phyloP scores from a whole-genome alignment of 306 rosid species.

The Dalbergia cultrata region DNA sequence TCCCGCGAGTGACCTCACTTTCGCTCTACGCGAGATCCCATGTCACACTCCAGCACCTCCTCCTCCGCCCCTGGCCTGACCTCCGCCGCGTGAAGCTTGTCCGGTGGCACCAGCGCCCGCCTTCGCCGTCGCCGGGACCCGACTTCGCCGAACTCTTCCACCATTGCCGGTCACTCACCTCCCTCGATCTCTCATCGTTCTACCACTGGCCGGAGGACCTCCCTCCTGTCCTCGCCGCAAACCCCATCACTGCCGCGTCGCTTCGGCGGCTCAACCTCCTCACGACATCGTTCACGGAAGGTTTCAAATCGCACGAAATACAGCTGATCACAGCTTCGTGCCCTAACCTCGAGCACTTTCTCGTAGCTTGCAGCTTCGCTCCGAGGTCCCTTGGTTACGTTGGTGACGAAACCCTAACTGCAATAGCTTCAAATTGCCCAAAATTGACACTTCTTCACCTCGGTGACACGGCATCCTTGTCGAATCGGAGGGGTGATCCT shows the following conservation, averaged over 20 bases:
- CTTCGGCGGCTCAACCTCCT: constrained; percentile 73
- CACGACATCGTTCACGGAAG: constrained; percentile 73
- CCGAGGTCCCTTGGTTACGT: constrained; percentile 81
- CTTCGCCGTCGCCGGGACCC: constrained; percentile 50
- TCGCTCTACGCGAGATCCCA: constrained; percentile 76
- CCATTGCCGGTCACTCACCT: constrained; percentile 62
- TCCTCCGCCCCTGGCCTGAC: constrained; percentile 65
- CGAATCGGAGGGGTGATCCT: constrained; percentile 66
- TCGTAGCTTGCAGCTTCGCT: constrained; percentile 80
- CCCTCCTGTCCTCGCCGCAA: constrained; percentile 68
- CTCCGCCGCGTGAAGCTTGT: constrained; percentile 77
- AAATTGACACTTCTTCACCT: constrained; percentile 76
- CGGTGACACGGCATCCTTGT: constrained; percentile 72
- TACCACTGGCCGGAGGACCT: constrained; percentile 94
- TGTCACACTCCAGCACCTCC: constrained; percentile 62
- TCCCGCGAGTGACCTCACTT: constrained; percentile 77
- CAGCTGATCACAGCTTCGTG: constrained; percentile 68
- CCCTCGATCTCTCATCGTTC: constrained; percentile 83
- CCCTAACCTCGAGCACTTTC: constrained; percentile 73
- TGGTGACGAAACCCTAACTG: constrained; percentile 71
- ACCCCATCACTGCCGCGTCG: constrained; percentile 60
- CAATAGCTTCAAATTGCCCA: constrained; percentile 69
- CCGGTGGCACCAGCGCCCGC: constrained; percentile 91
- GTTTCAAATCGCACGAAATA: constrained; percentile 73
- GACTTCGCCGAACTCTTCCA: constrained; percentile 71